Percentiles rank a stretch among this genome's conserved stretches.
These are phyloP conservation scores for Colletotrichum liaoningense DNA, from an alignment of 2,329 filamentous ascomycete species.

Conservation along the genomic window DNA sequence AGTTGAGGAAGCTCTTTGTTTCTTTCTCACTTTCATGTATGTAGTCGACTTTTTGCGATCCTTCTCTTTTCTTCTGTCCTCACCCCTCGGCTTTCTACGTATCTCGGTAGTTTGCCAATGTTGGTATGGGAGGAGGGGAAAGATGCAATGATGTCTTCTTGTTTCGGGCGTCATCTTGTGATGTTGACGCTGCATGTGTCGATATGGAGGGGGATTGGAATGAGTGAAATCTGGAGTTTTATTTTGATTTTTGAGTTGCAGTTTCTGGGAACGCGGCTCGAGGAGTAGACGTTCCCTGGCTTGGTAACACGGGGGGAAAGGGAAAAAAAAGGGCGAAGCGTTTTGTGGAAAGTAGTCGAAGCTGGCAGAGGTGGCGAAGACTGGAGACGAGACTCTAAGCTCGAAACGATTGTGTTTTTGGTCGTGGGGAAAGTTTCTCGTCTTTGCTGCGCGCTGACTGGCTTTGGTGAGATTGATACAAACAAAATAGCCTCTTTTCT, in stretches of 20 bases:
- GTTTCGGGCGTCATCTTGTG: not conserved
- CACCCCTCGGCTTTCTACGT: not conserved
- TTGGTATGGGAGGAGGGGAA: not conserved
- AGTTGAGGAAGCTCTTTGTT: not conserved
- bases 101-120: not conserved
- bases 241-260: not conserved
- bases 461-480: too few species aligned
- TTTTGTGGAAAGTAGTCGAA: not conserved
- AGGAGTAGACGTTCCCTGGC: not conserved
- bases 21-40: conserved; percentile 19
- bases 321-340: not conserved
- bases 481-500: too few species aligned
- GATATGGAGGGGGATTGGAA: not conserved
- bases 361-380: not conserved
- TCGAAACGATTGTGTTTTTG: not conserved
- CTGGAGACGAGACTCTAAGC: not conserved
- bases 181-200: not conserved
- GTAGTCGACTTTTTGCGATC: conserved; percentile 10
- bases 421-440: not conserved
- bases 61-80: not conserved
- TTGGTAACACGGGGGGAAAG: not conserved
- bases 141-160: not conserved
- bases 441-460: not conserved
- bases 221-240: not conserved
- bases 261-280: not conserved